Evolutionary conservation across 202 grass and related monocot genomes (phyloP).

Genomic region (Schoenoplectus tabernaemontani): DNA sequence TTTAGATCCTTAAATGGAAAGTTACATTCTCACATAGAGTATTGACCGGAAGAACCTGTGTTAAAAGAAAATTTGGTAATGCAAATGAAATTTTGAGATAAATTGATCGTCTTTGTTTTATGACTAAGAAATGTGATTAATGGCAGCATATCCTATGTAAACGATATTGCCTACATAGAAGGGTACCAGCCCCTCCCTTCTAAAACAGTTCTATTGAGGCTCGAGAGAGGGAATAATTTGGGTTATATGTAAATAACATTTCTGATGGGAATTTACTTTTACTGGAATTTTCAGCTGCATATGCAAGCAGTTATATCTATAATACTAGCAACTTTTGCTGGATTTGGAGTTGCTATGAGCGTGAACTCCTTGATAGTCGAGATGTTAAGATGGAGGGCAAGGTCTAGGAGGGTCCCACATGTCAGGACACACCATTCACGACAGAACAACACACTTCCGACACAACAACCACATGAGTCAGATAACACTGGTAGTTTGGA

Average conservation of each 20-base stretch:
- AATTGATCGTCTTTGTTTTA: background rate
- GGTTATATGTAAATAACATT: background rate
- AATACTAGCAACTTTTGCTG: conserved; percentile 83
- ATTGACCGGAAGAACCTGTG: background rate
- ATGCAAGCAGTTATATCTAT: conserved; percentile 82
- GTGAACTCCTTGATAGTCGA: conserved; percentile 61
- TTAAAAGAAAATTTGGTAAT: too few relatives aligned
- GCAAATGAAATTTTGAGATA: background rate
- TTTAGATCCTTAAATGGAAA: too few relatives aligned
- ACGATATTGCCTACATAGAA: background rate
- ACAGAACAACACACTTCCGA: conserved; percentile 10
- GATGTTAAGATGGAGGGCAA: conserved; percentile 39
- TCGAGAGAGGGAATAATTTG: background rate
- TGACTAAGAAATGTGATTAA: too few relatives aligned
- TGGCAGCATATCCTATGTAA: background rate
- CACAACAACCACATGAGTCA: conserved; percentile 5
- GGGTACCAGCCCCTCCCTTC: background rate
- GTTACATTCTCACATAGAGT: background rate
- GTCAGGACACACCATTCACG: background rate
- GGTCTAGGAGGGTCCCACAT: background rate
- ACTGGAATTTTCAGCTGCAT: conserved; percentile 48
- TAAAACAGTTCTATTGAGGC: background rate
- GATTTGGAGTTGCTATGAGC: conserved; percentile 83
- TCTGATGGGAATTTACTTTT: background rate
- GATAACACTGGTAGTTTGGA: background rate